Evolutionary conservation across 2,329 filamentous ascomycete genomes (phyloP), one percentile per base, ranked within the genome.

Genomic region (Sporothrix brunneoviolacea): DNA sequence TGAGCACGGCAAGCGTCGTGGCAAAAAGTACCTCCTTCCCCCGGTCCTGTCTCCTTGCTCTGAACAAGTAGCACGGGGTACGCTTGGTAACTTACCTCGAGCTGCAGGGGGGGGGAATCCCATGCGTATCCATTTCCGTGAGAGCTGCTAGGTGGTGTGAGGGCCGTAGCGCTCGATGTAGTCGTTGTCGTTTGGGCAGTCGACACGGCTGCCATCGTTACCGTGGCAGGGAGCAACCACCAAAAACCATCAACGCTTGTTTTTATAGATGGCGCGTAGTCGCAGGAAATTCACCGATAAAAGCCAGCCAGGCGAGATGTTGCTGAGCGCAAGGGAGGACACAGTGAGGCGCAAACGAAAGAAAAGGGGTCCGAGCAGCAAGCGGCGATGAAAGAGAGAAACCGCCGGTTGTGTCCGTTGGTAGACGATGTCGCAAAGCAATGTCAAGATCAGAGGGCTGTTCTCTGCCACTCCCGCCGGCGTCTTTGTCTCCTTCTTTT

Each of bases 201-300:
- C 57, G 76, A 75, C 64, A 80, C 71, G 61, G 74, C 70, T 60
- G 76, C 71, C 77, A 79, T 80, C 55, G 38, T 52, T 60, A 46
- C 57, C 54, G 55, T 57, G 53, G 39, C 54, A 47, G 38, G n/a
- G 24, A 22, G 13, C 21, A 15, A n/a, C 15, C 21, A 24, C 21
- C 46, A 45, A 42, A 16, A 33, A 39, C n/a, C 49, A 54, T 49
- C 15, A 21, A 54, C 38, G 27, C 30, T 12, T 32, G 9, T 18
- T 42, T 15, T 16, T 15, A 24, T 8, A 9, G 22, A 8, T 13
- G 27, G 24, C 13, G 27, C 27, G 13, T 28, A 6, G 24, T 10
- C 30, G 30, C 30, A 33, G 15, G 15, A 33, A 12, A 12, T 15
- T 33, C 12, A 15, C n/a, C n/a, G n/a, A n/a, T n/a, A 7, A 33